Evolutionary conservation across 495 filamentous ascomycete genomes (phyloP), one percentile per base, ranked within the genome.

Genomic region (Hamigera avellanea): DNA sequence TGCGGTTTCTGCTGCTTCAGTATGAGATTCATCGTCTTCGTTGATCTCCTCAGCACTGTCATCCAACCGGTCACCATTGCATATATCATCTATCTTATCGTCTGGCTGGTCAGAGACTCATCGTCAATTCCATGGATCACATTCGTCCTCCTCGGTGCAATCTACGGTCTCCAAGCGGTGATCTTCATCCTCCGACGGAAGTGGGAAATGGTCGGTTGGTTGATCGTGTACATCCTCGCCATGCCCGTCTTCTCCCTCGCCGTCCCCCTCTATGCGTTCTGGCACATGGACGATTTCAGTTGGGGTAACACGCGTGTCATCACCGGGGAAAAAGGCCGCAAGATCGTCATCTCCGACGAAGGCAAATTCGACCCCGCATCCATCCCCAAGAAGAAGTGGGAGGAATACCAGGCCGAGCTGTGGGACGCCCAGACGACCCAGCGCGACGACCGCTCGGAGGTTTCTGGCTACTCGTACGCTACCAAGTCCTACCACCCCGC

Each of bases 1-100:
- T 99, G 91, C 61, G 91, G 91, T 57, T 99, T 99, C 76, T 99
- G 91, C 70, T 96, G 93, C 62, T 99, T 99, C 70, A 87, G 81
- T 58, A 99, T 99, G 91, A 77, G 91, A 46, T 99, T 99, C 63
- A 70, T 99, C 41, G 89, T 99, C 45, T 93, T 99, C 50, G 57
- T 96, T 39, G 91, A 99, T 54, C 69, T 99, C 29, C 66, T 99
- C 37, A 85, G 81, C 37, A 99, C 91, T 19, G 59, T 96, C 39
- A 78, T 96, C 33, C 85, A 89, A 53, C 91, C 91, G 2, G 91
- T 95, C 29, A 89, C 79, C 1, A 69, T 93, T n/a, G 89, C 73
- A 17, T 99, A 96, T 49, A 80, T 99, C 42, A 68, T 70, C 33
- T 99, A 99, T 57, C 69, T 96, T 46, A 80, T 96, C 53, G 76